Evolutionary conservation across 1,139 yeast genomes (phyloP).

Genomic region (Taphrina flavorubra): DNA sequence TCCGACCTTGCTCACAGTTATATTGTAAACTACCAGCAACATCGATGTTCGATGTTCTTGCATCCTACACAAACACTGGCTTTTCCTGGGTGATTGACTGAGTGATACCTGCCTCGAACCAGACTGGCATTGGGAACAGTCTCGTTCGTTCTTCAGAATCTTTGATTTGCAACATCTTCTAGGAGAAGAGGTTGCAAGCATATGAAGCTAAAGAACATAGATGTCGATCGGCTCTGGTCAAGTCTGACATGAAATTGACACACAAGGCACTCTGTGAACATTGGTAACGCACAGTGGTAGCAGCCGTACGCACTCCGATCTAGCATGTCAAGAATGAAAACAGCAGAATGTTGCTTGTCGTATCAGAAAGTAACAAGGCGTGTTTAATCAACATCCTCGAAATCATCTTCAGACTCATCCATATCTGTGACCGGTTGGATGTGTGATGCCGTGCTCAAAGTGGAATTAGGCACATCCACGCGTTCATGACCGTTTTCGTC

Average conservation of each 20-base stretch:
- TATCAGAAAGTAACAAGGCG: neutral
- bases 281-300: too few relatives aligned
- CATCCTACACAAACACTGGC: too few relatives aligned
- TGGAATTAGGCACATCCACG: slow-evolving; percentile 19
- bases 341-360: neutral
- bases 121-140: too few relatives aligned
- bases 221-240: neutral
- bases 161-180: too few relatives aligned
- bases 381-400: neutral
- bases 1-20: too few relatives aligned
- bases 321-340: neutral
- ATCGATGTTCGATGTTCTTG: too few relatives aligned
- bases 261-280: too few relatives aligned
- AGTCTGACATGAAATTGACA: neutral
- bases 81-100: too few relatives aligned
- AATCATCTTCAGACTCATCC: neutral
- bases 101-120: too few relatives aligned
- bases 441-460: neutral
- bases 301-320: neutral
- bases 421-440: neutral
- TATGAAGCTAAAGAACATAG: neutral
- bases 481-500: slow-evolving; percentile 31
- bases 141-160: too few relatives aligned
- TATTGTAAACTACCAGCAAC: too few relatives aligned
- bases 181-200: too few relatives aligned